A percentile compares a stretch with the other conserved stretches of the same genome.
phyloP scores from a whole-genome alignment of 169 alveolate species.

The Fabrea salina region DNA sequence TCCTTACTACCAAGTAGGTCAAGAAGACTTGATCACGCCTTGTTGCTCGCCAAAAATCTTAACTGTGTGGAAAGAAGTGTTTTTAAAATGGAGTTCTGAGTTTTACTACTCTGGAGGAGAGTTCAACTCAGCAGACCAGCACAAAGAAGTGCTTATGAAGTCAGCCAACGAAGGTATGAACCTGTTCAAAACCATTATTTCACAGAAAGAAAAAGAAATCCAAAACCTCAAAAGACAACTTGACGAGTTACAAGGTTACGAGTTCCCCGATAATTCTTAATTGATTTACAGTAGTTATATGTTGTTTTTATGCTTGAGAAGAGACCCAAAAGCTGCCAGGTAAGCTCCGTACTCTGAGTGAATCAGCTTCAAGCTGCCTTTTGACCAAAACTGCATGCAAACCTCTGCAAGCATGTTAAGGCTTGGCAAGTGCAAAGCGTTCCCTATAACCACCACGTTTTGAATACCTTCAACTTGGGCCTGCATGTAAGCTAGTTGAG shows the following conservation, averaged over 20 bases:
- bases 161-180: constrained; percentile 31
- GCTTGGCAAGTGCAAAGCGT: neutral
- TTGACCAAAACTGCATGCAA: neutral
- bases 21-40: constrained; percentile 10
- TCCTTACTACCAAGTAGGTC: constrained; percentile 28
- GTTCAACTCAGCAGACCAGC: neutral
- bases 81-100: constrained; percentile 22
- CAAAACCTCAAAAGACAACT: neutral
- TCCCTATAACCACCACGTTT: constrained; percentile 56
- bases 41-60: neutral
- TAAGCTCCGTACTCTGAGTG: neutral
- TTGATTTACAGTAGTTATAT: too few species aligned
- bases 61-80: constrained; percentile 6
- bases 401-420: neutral
- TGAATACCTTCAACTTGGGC: constrained; percentile 44
- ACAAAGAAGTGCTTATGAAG: constrained; percentile 24
- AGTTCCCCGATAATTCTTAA: neutral
- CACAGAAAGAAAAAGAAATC: constrained; percentile 15
- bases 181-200: constrained; percentile 8
- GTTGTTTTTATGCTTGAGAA: neutral
- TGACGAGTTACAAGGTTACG: constrained; percentile 4
- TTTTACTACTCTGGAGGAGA: constrained; percentile 1
- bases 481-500: constrained; percentile 44
- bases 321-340: neutral
- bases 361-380: neutral